Evolutionary conservation across 2,329 filamentous ascomycete species (phyloP), one percentile per base, ranked within the genome.

Genomic region (Stagonosporopsis chrysanthemi): DNA sequence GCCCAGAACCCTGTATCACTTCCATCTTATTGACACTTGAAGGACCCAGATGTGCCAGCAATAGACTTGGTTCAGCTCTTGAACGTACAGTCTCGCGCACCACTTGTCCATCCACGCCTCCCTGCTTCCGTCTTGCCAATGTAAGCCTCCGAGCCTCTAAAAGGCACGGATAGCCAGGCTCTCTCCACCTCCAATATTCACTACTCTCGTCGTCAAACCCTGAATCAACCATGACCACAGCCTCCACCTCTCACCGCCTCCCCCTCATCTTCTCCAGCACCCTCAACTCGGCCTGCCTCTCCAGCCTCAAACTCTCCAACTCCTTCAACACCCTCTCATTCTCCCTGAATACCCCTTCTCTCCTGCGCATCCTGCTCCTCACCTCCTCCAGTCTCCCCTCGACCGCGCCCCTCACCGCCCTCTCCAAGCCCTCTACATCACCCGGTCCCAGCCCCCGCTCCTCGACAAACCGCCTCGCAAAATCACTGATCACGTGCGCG

Each of bases 251-350:
- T 50, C 58, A 60, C 63, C 74, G 76, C 57, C 65, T 73, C 52
- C 62, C 68, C 59, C 72, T 75, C 55, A 78, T 72, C 66, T 73
- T 75, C 61, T 77, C 74, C 65, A 78, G 69, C 33, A 82, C 75
- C 67, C 77, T 77, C 56, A 79, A 62, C 68, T 82, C 80, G 51
- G 78, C 75, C 44, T 72, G 72, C 64, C 80, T 75, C 71, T 80
- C 75, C 57, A 79, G 73, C 51, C 72, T 73, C 68, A 81, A 61
- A 42, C 76, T 70, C 63, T 76, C 74, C 56, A 82, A 61, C 65
- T 81, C 74, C 62, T 72, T 76, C 62, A 77, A 71, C n/a, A 82
- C 70, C 47, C 66, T 71, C 54, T 74, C 75, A 52, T 82, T 81
- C 46, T 73, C 71, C 50, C 73, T 72, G 11, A 77, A 71, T 6